These are phyloP conservation scores for Simplicillium sp. DNA, from an alignment of 2,329 filamentous ascomycete genomes.

Conservation along the genomic window DNA sequence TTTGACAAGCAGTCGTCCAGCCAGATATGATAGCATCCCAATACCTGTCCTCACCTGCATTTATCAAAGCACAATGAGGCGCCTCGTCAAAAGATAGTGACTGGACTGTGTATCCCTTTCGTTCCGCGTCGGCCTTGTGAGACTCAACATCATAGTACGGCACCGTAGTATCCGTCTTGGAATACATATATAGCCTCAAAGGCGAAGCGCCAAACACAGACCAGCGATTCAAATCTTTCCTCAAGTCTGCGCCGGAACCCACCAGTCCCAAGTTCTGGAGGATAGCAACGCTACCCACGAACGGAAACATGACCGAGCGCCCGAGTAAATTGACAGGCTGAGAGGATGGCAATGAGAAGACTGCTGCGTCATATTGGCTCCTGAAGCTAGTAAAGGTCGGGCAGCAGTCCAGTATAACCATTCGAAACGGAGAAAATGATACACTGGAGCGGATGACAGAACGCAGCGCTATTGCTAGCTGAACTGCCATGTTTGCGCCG, in stretches of 20 bases:
- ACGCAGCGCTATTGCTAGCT: neutral
- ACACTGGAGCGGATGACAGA: neutral
- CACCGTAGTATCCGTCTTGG: constrained; percentile 2
- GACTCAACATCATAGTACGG: constrained; percentile 3
- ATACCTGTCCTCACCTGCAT: constrained; percentile 1
- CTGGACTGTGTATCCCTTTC: constrained; percentile 1
- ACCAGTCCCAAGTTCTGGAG: constrained; percentile 1
- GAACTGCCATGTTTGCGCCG: constrained; percentile 6
- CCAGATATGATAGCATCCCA: constrained; percentile 1
- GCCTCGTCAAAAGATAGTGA: constrained; percentile 1
- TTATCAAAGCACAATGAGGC: constrained; percentile 3
- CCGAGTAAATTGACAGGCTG: constrained; percentile 3
- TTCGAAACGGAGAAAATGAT: constrained; percentile 1
- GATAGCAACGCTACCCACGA: constrained; percentile 2
- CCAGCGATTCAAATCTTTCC: constrained; percentile 2
- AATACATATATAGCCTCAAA: constrained; percentile 5
- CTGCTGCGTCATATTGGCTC: constrained; percentile 1
- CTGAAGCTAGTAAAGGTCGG: constrained; percentile 2
- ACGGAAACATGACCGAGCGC: constrained; percentile 3
- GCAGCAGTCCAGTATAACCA: constrained; percentile 6
- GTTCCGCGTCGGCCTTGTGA: constrained; percentile 4
- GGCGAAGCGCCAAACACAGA: neutral
- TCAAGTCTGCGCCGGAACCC: constrained; percentile 2
- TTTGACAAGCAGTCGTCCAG: too few relatives aligned
- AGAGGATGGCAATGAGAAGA: constrained; percentile 3